Evolutionary conservation across 345 rosid species (phyloP), one percentile per base, ranked within the genome.

Genomic region (Sonneratia caseolaris): DNA sequence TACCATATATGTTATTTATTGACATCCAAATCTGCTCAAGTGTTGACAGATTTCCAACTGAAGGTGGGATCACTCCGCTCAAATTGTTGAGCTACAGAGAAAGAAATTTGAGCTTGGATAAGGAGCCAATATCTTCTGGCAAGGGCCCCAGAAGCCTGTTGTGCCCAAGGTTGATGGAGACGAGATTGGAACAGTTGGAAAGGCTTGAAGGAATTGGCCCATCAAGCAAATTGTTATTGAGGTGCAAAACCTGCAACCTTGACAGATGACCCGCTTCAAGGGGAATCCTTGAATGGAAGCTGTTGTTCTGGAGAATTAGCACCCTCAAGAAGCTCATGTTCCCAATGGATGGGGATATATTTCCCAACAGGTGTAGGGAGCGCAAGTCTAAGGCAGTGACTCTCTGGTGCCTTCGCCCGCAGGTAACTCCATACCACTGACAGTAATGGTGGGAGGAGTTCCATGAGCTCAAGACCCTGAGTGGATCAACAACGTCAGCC

Each of bases 21-120:
- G 48, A 38, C 24, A 38, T 38, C 16, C 13, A 4, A 19, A 67
- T 5, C 12, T 10, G 5, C 70, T 32, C 24, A 16, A 67, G 70
- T 11, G 49, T 3, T 5, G 70, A 18, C 48, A 27, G 38, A 49
- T 67, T 67, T 67, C 70, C 70, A 21, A 67, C 27, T 22, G 70
- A 67, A 67, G 70, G 49, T 37, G 70, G 70, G 70, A 67, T 67
- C 22, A 22, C 24, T 16, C 70, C 70, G 21, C 16, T 67, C 49
- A 67, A 45, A 22, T 67, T 21, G 49, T 67, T 67, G 27, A 10
- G 14, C 45, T 36, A 16, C 32, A 67, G 8, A 3, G 27, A 22
- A 9, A 67, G 24, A 3, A 16, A 0, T 37, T 10, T 37, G 70
- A 67, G 70, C 15, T 67, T 67, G 3, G 51, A 13, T 19, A 67